Evolutionary conservation across 2,329 filamentous ascomycete species (phyloP), one percentile per base, ranked within the genome.

Genomic region (Fusarium sublunatum): DNA sequence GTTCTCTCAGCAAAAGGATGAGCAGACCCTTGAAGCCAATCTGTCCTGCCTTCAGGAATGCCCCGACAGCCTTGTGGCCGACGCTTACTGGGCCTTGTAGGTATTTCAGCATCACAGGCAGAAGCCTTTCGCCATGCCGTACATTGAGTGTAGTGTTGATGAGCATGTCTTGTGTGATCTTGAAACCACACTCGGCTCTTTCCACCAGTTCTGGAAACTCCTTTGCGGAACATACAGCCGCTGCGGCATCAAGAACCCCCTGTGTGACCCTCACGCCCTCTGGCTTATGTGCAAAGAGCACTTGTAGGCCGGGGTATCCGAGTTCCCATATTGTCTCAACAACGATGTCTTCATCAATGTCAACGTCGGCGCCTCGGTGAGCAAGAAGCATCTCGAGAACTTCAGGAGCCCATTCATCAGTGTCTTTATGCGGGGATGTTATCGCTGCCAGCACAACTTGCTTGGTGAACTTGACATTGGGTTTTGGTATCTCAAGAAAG

Each of bases 361-460:
- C 58, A 36, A 61, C 39, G 24, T 61, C 57, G 7, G 58, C 50
- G 38, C 49, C 57, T 13, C 57, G 50, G n/a, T 50, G 47, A 12
- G 45, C 36, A 39, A 61, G 58, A 25, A 61, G 57, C 58, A 61
- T 61, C 40, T 61, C 58, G 15, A 61, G 57, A 22, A 61, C 58
- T 42, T 61, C 56, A 7, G 50, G 56, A 5, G 57, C 57, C 58
- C 58, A 61, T 11, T 61, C 57, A 11, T 61, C 57, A 10, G 49
- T 32, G 5, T 56, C 57, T 34, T 56, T 38, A 28, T 61, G 28
- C 3, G 56, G 57, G 15, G 58, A 49, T 6, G 50, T 29, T 24
- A 61, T 56, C 22, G 58, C 50, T 24, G 58, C 56, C 43, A 61
- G 29, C 10, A 61, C 49, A 11, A 61, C 57, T 36, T 56, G 25